A percentile compares a stretch with the other conserved stretches of the same genome.
Evolutionary conservation across 169 alveolate genomes (phyloP).

Genomic region (Cryptosporidium xiaoi): DNA sequence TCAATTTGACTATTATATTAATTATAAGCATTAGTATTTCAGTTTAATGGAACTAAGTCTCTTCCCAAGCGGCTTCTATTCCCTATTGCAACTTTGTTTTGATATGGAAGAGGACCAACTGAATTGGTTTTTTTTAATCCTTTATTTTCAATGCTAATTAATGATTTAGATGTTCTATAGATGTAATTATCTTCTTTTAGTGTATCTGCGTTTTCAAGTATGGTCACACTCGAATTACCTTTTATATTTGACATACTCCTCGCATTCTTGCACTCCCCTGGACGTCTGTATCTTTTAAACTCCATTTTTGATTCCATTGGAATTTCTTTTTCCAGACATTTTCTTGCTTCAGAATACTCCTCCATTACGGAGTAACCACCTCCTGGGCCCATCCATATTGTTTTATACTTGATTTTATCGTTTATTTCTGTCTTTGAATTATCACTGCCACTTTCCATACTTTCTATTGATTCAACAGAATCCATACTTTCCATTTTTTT

Average conservation of each 20-base stretch:
- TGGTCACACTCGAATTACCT: conserved; percentile 14
- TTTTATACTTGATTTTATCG: conserved; percentile 26
- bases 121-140: conserved; percentile 4
- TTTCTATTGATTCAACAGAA: conserved; percentile 19
- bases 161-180: conserved; percentile 46
- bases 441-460: not conserved
- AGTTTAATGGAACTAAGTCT: conserved; percentile 37
- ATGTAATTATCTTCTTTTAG: conserved; percentile 43
- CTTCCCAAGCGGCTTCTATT: conserved; percentile 69
- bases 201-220: conserved; percentile 15
- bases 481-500: not conserved
- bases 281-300: conserved; percentile 23
- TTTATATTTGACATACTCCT: conserved; percentile 26
- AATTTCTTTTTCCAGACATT: conserved; percentile 37
- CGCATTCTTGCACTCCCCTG: conserved; percentile 16
- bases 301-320: conserved; percentile 29
- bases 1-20: not conserved
- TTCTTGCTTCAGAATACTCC: conserved; percentile 44
- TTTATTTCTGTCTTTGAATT: not conserved
- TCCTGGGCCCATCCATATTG: conserved; percentile 73
- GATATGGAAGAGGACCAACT: conserved; percentile 62
- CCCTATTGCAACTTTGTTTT: conserved; percentile 59
- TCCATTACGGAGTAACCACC: conserved; percentile 71
- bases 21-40: not conserved
- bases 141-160: conserved; percentile 1